These are phyloP conservation scores for Mimosa pudica DNA, from an alignment of 306 rosid species.

Conservation along the genomic window DNA sequence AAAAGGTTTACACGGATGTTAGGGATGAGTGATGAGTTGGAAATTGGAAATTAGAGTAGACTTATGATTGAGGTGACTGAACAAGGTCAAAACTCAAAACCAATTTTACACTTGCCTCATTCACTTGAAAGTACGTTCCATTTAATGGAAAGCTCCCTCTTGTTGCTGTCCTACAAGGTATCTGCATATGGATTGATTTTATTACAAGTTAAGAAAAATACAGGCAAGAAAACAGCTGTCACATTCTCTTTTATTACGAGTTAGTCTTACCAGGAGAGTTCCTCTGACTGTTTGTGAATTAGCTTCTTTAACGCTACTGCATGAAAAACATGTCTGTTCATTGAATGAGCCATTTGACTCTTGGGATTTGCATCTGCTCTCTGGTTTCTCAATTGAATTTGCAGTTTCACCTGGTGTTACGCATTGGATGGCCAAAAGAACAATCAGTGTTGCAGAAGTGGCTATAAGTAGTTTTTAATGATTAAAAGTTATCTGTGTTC, in stretches of 20 bases:
- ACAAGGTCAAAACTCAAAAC: constrained; percentile 14
- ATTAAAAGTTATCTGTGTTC: constrained; percentile 15
- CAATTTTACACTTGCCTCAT: constrained; percentile 60
- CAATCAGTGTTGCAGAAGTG: constrained; percentile 18
- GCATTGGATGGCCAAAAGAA: neutral
- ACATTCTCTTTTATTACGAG: constrained; percentile 19
- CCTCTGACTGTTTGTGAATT: constrained; percentile 81
- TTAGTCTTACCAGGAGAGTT: constrained; percentile 70
- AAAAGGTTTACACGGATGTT: constrained; percentile 35
- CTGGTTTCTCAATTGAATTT: constrained; percentile 66
- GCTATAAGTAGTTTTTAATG: constrained; percentile 25
- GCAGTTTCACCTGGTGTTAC: constrained; percentile 72
- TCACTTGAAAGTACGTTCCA: constrained; percentile 94
- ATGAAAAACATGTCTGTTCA: constrained; percentile 69
- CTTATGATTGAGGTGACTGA: constrained; percentile 19
- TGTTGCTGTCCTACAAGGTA: constrained; percentile 92
- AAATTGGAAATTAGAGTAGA: constrained; percentile 29
- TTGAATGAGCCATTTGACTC: constrained; percentile 56
- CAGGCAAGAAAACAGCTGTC: constrained; percentile 6
- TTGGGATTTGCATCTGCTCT: constrained; percentile 61
- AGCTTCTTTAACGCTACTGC: constrained; percentile 74
- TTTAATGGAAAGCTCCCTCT: constrained; percentile 94
- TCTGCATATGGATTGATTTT: constrained; percentile 44
- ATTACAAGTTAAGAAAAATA: constrained; percentile 22
- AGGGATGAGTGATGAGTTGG: constrained; percentile 29